A percentile compares a stretch with the other conserved stretches of the same genome.
phyloP scores from a whole-genome alignment of 306 rosid genomes.

The Lotus japonicus region DNA sequence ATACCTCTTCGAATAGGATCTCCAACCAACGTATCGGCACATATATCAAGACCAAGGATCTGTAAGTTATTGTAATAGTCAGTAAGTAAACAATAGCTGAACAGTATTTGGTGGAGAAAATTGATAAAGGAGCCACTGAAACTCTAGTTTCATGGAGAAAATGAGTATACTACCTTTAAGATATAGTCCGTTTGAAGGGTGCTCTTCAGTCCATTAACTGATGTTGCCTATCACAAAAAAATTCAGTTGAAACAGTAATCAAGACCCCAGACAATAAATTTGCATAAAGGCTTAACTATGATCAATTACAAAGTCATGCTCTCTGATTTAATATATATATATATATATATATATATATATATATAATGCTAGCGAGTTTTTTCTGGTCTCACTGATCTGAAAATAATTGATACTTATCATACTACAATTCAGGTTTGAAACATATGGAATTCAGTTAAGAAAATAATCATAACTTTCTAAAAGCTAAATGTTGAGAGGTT shows the following conservation, averaged over 20 bases:
- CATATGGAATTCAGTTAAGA: neutral
- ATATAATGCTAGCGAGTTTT: neutral
- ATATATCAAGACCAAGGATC: conserved; percentile 55
- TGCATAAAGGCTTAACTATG: no score
- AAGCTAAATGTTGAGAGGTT: neutral
- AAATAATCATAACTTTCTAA: neutral
- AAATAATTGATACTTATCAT: neutral
- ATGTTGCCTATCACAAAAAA: conserved; percentile 39
- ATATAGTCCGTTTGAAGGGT: conserved; percentile 44
- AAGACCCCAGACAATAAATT: no score
- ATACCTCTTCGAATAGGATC: conserved; percentile 49
- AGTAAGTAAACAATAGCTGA: neutral
- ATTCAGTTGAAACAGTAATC: neutral
- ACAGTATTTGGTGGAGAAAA: neutral
- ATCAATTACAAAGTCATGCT: neutral
- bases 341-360: no score
- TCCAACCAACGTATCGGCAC: conserved; percentile 52
- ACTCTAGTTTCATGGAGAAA: neutral
- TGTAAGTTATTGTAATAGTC: conserved; percentile 3
- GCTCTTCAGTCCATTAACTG: conserved; percentile 39
- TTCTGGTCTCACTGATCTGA: neutral
- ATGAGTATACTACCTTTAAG: conserved; percentile 38
- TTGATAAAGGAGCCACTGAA: no score
- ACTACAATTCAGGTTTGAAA: neutral
- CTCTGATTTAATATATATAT: no score